Conservation (phyloP, 2,329 filamentous ascomycete species). For the Cladosporium sp. region DNA sequence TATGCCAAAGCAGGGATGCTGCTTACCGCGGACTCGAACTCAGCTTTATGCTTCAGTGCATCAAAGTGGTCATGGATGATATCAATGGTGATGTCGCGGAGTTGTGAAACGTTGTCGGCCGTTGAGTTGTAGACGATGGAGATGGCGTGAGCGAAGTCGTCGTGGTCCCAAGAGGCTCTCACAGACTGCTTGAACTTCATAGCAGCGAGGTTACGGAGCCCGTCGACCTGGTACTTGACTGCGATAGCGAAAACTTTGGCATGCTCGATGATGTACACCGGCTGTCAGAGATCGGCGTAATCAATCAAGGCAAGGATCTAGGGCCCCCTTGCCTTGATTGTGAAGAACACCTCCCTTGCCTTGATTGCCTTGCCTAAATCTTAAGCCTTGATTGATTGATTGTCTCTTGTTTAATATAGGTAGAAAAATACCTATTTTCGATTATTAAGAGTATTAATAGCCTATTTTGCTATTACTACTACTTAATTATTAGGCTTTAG, state of each 20-base stretch:
- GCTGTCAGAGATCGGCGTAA: too few relatives aligned
- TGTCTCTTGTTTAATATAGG: too few relatives aligned
- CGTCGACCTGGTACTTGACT: conserved; percentile 45
- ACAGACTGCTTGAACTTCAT: conserved; percentile 43
- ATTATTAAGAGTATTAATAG: too few relatives aligned
- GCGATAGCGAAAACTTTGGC: conserved; percentile 49
- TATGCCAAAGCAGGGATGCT: background rate
- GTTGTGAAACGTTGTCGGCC: conserved; percentile 44
- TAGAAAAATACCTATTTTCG: too few relatives aligned
- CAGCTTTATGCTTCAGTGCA: background rate
- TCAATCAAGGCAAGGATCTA: too few relatives aligned
- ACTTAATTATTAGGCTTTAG: too few relatives aligned
- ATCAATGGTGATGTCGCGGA: conserved; percentile 35
- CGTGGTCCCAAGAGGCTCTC: conserved; percentile 36
- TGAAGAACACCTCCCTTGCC: too few relatives aligned
- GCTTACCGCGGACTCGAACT: background rate
- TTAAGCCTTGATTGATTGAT: too few relatives aligned
- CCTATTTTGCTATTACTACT: too few relatives aligned
- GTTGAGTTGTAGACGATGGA: conserved; percentile 46
- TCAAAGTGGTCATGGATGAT: background rate
- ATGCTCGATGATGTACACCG: conserved; percentile 30
- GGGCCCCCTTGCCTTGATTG: too few relatives aligned
- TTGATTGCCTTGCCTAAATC: too few relatives aligned
- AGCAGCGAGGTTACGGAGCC: conserved; percentile 43
- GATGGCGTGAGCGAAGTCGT: conserved; percentile 44